Evolutionary conservation across 805 yeast genomes (phyloP), one percentile per base, ranked within the genome.

Genomic region (Teunomyces stri): DNA sequence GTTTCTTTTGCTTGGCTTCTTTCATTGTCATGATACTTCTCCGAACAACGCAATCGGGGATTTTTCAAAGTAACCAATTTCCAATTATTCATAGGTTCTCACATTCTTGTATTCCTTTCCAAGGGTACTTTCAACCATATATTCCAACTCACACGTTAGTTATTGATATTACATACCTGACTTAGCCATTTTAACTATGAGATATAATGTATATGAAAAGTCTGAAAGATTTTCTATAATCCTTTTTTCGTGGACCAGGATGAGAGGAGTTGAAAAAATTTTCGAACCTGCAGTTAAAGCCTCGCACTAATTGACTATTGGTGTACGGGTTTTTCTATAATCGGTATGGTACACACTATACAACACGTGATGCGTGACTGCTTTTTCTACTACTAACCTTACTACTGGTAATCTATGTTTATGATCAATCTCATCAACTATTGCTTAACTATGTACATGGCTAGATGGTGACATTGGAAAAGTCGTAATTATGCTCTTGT

Each of bases 81-180:
- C 40, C 27, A 12, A 7, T 22, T 37, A 25, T 21, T 1, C 15
- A 12, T 6, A n/a, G n/a, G 12, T 20, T 37, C 18, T 21, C 34
- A 2, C 6, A 9, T 31, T 13, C 34, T 37, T n/a, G 4, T 6
- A n/a, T 31, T 13, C 34, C 13, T 22, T 37, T 37, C 13, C 22
- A 12, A 20, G 9, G 40, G 20, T n/a, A 27, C 20, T 31, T 41
- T 40, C 16, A 33, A 33, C 22, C 40, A 30, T 13, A 16, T 21
- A 21, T 25, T 21, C 33, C 45, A 38, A 43, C 33, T 18, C 29
- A 15, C 25, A 28, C 31, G 18, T 46, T 41, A 41, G 9, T 22
- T 37, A n/a, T 12, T n/a, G 18, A 37, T 37, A 22, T 43, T 48
- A 80, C 85, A 74, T 80, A 80, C 85, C 85, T 68, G 84, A 77